Evolutionary conservation across 2,329 filamentous ascomycete genomes (phyloP).

Genomic region (Sphaerulina musiva): DNA sequence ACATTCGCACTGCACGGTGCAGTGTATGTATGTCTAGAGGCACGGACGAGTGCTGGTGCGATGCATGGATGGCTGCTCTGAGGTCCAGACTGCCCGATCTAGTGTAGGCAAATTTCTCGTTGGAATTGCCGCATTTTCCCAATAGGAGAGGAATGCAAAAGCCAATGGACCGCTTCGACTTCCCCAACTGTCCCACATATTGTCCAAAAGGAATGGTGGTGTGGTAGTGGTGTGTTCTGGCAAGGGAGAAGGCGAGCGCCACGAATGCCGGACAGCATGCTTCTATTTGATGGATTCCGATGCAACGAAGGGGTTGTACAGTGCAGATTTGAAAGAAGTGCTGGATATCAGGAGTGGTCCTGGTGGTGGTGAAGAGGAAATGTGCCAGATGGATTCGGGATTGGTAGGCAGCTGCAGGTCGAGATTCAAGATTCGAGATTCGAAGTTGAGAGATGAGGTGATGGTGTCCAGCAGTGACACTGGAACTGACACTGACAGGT

Average conservation of each 20-base stretch:
- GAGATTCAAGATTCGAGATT: not conserved
- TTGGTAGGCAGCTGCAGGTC: not conserved
- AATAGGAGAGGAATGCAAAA: conserved; percentile 5
- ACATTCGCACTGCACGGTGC: not conserved
- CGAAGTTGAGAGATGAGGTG: not conserved
- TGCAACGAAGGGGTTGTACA: not conserved
- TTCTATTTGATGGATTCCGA: not conserved
- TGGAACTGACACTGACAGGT: not conserved
- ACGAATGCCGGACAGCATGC: not conserved
- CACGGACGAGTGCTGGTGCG: not conserved
- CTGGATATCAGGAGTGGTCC: not conserved
- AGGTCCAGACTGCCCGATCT: not conserved
- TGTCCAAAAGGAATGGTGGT: conserved; percentile 2
- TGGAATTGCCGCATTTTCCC: conserved; percentile 9
- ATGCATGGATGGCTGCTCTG: not conserved
- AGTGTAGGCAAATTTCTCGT: conserved; percentile 5
- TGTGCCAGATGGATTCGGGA: not conserved
- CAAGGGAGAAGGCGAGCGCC: not conserved
- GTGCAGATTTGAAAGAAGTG: not conserved
- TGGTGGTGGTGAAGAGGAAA: not conserved
- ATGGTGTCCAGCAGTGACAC: not conserved
- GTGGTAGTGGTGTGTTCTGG: not conserved
- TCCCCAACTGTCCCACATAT: not conserved
- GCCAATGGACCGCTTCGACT: not conserved
- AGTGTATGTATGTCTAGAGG: not conserved